Conservation (phyloP, 257 asterid genomes). For the Nicotiana tabacum region DNA sequence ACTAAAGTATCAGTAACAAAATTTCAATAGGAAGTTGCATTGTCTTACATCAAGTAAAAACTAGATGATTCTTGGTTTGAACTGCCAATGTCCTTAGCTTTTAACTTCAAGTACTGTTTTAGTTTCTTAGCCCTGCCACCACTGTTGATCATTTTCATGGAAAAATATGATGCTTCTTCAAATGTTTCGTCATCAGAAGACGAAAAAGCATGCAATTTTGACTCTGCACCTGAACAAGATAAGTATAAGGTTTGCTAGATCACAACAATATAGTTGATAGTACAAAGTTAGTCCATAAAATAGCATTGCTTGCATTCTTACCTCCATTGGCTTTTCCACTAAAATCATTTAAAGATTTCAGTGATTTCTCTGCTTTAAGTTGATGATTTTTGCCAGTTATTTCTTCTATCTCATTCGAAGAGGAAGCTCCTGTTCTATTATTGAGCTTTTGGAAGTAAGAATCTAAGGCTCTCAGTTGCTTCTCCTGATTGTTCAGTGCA, state of each 20-base stretch:
- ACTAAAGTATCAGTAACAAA: not conserved
- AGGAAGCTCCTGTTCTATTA: conserved; percentile 22
- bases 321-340: conserved; percentile 39
- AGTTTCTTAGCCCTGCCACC: conserved; percentile 23
- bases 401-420: conserved; percentile 18
- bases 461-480: conserved; percentile 58
- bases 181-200: conserved; percentile 22
- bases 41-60: conserved; percentile 61
- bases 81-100: conserved; percentile 23
- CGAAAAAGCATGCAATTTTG: conserved; percentile 19
- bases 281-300: not conserved
- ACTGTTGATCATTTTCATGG: conserved; percentile 18
- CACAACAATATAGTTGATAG: not conserved
- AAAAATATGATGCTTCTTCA: conserved; percentile 18
- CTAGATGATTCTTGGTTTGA: conserved; percentile 41
- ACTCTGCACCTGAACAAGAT: conserved; percentile 35
- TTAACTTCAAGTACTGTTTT: conserved; percentile 29
- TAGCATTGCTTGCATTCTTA: not conserved
- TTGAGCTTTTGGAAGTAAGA: conserved; percentile 55
- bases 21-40: not conserved
- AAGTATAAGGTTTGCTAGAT: not conserved
- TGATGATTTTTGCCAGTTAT: conserved; percentile 14
- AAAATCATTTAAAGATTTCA: conserved; percentile 42
- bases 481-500: conserved; percentile 34
- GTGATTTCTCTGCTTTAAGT: conserved; percentile 27